A percentile compares a stretch with the other conserved stretches of the same genome.
Evolutionary conservation across 495 filamentous ascomycete species (phyloP).

Genomic region (Lophiotrema nucula): DNA sequence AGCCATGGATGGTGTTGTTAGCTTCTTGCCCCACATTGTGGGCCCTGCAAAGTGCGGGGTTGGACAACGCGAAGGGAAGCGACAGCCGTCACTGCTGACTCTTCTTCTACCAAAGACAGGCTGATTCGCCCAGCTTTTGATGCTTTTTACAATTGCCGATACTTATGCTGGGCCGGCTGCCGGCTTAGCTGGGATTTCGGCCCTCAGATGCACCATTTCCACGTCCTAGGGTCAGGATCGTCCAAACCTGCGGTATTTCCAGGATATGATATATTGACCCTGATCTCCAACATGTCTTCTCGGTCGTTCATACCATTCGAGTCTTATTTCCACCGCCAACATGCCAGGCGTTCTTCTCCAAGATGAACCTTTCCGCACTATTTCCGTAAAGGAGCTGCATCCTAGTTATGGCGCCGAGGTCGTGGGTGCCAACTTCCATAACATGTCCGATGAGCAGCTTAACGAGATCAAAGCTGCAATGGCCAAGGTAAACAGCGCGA

Average conservation of each 20-base stretch:
- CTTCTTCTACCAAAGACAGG: neutral
- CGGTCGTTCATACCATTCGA: neutral
- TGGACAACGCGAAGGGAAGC: neutral
- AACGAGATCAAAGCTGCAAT: slow-evolving; percentile 49
- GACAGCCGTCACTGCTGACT: neutral
- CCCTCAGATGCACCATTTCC: neutral
- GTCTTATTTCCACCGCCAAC: neutral
- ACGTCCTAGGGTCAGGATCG: neutral
- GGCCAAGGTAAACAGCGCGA: slow-evolving; percentile 49
- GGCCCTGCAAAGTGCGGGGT: neutral
- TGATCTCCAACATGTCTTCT: neutral
- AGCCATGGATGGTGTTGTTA: neutral
- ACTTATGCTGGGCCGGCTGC: neutral
- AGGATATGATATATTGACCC: too few relatives aligned
- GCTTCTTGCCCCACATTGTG: neutral
- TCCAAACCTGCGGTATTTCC: neutral
- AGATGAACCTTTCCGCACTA: slow-evolving; percentile 33
- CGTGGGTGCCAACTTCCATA: slow-evolving; percentile 51
- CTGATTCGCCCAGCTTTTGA: neutral
- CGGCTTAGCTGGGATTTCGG: neutral
- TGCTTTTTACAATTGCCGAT: neutral
- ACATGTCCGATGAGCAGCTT: slow-evolving; percentile 49
- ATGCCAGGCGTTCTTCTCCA: slow-evolving; percentile 33
- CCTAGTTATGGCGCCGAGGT: slow-evolving; percentile 58
- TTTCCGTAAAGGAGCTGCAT: slow-evolving; percentile 49